Evolutionary conservation across 257 asterid species (phyloP).

Genomic region (Solanum arcanum): DNA sequence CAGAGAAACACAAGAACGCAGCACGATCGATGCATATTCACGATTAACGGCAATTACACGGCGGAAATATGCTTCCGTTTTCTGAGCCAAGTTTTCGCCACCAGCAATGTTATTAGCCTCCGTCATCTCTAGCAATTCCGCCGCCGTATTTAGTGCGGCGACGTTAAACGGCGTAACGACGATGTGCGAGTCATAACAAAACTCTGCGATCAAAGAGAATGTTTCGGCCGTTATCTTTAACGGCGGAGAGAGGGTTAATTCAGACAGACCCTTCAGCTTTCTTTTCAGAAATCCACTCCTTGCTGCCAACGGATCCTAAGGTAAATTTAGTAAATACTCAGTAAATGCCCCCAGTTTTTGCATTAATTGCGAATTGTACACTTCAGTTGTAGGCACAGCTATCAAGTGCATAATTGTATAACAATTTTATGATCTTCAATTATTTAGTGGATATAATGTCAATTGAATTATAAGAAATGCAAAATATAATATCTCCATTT

Average conservation of each 20-base stretch:
- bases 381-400: background rate
- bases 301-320: slow-evolving; percentile 48
- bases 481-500: background rate
- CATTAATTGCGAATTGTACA: slow-evolving; percentile 14
- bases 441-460: background rate
- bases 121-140: slow-evolving; percentile 65
- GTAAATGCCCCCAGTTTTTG: slow-evolving; percentile 22
- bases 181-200: slow-evolving; percentile 50
- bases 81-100: slow-evolving; percentile 36
- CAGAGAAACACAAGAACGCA: slow-evolving; percentile 44
- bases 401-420: background rate
- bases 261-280: slow-evolving; percentile 31
- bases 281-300: slow-evolving; percentile 53
- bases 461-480: background rate
- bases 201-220: slow-evolving; percentile 51
- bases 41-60: slow-evolving; percentile 33
- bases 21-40: slow-evolving; percentile 45
- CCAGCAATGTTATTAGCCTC: slow-evolving; percentile 1
- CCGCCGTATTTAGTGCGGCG: slow-evolving; percentile 72
- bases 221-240: slow-evolving; percentile 65
- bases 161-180: slow-evolving; percentile 63
- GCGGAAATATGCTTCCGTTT: slow-evolving; percentile 62
- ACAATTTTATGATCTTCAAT: background rate
- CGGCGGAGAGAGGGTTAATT: slow-evolving; percentile 75
- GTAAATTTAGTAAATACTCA: background rate